Conservation (phyloP, 441 rosid genomes). For the Adansonia grandidieri region DNA sequence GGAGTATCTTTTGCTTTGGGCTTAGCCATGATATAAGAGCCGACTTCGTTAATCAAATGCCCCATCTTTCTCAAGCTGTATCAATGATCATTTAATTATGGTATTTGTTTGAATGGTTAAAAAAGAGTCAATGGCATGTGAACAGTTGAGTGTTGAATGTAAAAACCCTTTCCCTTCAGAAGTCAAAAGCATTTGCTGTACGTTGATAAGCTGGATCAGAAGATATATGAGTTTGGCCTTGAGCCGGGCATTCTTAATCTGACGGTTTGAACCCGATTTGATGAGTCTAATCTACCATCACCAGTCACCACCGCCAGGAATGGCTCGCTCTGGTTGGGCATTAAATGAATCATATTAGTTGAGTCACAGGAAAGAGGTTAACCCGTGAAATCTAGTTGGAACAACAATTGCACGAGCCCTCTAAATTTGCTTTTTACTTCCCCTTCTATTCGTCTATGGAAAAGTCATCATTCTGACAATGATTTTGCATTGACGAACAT, state of each 20-base stretch:
- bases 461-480: constrained; percentile 20
- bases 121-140: constrained; percentile 11
- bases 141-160: background rate
- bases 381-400: constrained; percentile 11
- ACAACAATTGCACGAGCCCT: background rate
- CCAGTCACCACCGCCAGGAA: background rate
- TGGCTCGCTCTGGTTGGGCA: background rate
- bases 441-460: background rate
- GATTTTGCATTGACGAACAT: constrained; percentile 15
- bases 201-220: background rate
- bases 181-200: background rate
- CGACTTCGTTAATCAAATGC: too few species aligned
- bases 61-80: background rate
- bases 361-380: constrained; percentile 5
- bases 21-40: background rate
- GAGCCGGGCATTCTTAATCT: too few species aligned
- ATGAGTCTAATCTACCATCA: background rate
- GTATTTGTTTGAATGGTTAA: background rate
- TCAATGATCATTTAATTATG: background rate
- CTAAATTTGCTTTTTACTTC: background rate
- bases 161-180: background rate
- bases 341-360: background rate
- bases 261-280: background rate
- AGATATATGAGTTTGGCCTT: background rate
- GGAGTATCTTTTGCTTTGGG: background rate